Percentiles rank a stretch among this genome's conserved stretches.
These are phyloP conservation scores for Solanum tarijense DNA, from an alignment of 257 asterid genomes.

Conservation along the genomic window DNA sequence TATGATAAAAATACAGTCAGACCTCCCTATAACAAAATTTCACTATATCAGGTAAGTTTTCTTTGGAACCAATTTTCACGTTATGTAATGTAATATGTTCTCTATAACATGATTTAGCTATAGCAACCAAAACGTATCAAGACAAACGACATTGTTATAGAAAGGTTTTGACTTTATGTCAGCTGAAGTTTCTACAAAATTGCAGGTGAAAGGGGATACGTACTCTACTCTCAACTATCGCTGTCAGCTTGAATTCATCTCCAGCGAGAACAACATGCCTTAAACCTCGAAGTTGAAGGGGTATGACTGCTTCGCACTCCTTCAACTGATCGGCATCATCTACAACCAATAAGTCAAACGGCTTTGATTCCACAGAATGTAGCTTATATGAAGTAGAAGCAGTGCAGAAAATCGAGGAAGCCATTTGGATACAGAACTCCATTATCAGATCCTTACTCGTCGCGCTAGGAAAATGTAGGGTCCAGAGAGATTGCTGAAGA, in stretches of 20 bases:
- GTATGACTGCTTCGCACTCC: constrained; percentile 1
- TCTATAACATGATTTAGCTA: neutral
- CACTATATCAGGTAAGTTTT: neutral
- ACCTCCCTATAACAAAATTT: neutral
- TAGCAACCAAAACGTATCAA: neutral
- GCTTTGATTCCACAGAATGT: neutral
- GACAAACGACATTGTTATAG: neutral
- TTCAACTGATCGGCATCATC: neutral
- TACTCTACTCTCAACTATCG: neutral
- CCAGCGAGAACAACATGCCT: neutral
- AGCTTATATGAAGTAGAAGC: neutral
- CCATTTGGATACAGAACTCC: neutral
- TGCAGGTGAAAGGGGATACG: neutral
- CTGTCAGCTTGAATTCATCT: neutral
- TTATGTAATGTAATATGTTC: neutral
- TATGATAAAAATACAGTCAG: neutral
- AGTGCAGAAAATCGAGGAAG: constrained; percentile 7
- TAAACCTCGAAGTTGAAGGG: neutral
- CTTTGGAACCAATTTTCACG: neutral
- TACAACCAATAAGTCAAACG: constrained; percentile 1
- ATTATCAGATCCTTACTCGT: neutral
- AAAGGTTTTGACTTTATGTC: neutral
- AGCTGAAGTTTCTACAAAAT: neutral
- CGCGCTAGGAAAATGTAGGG: neutral
- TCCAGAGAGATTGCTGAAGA: neutral